Percentiles rank a stretch among this genome's conserved stretches.
phyloP scores from a whole-genome alignment of 1,284 basidiomycete genomes.

The Entoloma clypeatum region DNA sequence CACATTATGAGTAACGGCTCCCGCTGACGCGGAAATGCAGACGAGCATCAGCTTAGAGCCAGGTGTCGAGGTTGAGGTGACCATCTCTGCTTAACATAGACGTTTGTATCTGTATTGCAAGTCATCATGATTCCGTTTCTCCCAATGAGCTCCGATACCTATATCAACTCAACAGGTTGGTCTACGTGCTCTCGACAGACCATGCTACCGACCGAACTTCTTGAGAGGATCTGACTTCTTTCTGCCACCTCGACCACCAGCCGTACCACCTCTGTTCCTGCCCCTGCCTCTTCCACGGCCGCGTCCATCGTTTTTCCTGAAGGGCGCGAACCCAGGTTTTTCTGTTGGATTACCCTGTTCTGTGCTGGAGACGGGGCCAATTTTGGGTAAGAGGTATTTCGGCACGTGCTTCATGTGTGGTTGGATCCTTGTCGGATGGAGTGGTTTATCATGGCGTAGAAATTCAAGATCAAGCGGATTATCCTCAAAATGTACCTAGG shows the following conservation, averaged over 20 bases:
- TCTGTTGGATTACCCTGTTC: constrained; percentile 23
- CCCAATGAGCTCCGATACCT: not conserved
- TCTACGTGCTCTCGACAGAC: no score
- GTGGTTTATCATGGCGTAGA: constrained; percentile 90
- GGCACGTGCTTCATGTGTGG: constrained; percentile 96
- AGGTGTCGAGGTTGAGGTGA: constrained; percentile 99
- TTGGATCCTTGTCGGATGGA: constrained; percentile 86
- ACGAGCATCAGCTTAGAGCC: constrained; percentile 98
- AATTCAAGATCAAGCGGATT: constrained; percentile 94
- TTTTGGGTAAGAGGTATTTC: constrained; percentile 87
- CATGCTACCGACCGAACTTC: constrained; percentile 61
- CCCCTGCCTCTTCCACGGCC: constrained; percentile 55
- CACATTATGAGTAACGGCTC: not conserved
- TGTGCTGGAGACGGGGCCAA: constrained; percentile 47
- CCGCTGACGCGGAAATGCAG: constrained; percentile 52
- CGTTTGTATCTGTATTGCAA: constrained; percentile 5
- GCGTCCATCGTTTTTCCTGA: constrained; percentile 52
- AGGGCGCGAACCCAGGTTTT: constrained; percentile 60
- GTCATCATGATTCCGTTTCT: not conserved
- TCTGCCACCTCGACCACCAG: constrained; percentile 47
- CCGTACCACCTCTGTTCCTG: constrained; percentile 41
- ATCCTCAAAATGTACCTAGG: constrained; percentile 94
- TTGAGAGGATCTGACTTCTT: constrained; percentile 75
- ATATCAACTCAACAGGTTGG: no score
- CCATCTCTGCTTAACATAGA: constrained; percentile 78